Conservation (phyloP, 345 rosid genomes). For the Melaleuca alternifolia region DNA sequence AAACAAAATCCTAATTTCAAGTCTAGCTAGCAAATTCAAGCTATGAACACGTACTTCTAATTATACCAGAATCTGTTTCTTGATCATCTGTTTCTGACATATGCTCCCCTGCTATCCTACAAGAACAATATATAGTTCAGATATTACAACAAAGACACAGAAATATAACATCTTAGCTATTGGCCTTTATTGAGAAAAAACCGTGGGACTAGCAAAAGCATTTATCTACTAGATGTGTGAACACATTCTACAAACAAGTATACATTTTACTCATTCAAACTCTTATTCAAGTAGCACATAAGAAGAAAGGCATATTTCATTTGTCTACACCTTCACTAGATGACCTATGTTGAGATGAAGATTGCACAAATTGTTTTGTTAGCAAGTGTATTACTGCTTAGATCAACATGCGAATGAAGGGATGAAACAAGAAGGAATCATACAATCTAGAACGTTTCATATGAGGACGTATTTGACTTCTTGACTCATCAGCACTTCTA, state of each 20-base stretch:
- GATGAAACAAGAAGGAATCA: conserved; percentile 10
- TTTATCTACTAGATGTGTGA: neutral
- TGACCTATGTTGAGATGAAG: neutral
- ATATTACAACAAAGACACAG: neutral
- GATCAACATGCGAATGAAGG: neutral
- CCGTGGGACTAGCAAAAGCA: neutral
- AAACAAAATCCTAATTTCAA: neutral
- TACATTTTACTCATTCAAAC: neutral
- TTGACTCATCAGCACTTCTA: conserved; percentile 16
- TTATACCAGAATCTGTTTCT: conserved; percentile 15
- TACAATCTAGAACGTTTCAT: conserved; percentile 46
- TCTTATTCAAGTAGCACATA: neutral
- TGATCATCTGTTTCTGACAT: conserved; percentile 9
- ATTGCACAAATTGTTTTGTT: neutral
- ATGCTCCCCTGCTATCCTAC: conserved; percentile 24
- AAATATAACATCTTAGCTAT: neutral
- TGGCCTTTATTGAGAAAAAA: neutral
- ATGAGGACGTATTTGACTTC: conserved; percentile 27
- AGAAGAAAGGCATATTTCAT: neutral
- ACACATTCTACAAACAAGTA: neutral
- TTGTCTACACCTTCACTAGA: neutral
- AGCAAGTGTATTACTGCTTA: neutral
- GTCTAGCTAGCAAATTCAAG: conserved; percentile 17
- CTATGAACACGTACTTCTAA: conserved; percentile 9
- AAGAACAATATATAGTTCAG: neutral